Evolutionary conservation across 805 yeast genomes (phyloP), one percentile per base, ranked within the genome.

Genomic region (Debaryomyces maramus): DNA sequence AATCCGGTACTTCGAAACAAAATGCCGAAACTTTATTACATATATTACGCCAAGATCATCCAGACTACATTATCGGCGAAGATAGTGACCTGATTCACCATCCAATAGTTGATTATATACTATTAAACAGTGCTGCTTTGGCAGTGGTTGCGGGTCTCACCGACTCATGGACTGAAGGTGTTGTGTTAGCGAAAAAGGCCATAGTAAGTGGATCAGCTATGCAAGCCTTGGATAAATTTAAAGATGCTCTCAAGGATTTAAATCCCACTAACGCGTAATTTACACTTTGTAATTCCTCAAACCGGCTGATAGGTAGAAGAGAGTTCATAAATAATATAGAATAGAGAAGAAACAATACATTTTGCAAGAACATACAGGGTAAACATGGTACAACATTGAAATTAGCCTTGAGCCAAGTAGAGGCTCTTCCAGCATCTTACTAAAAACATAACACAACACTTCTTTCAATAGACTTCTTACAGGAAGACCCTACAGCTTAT

Each of bases 41-140:
- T 41, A 69, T 70, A 29, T 59, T 70, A 45, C 47, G 70, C 71
- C 56, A 78, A 38, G 75, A 77, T 44, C 55, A 67, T 32, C 65
- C 70, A 4, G 62, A 67, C 26, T 78, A 66, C 40, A 72, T 77
- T 18, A 69, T 80, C 43, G 58, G 63, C 19, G 63, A 61, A 2
- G 51, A 52, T 22, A 51, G 31, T 9, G 56, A 56, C 22, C 48
- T 13, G 7, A 43, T 44, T 20, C 66, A 65, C 50, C 73, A 70
- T 38, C 87, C 98, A 3, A 64, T 90, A 11, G 80, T 83, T 37
- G 97, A 93, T 63, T 93, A 90, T 64, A 93, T 93, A n/a, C 61
- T 91, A 41, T 63, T 93, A 75, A 93, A 93, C 61, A 75, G 95
- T 15, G 90, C 90, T 3, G 96, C 96, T 0, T 67, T 93, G 41